Base-by-base conservation (phyloP, 768 basidiomycete species). In the Boletus insuetus region DNA sequence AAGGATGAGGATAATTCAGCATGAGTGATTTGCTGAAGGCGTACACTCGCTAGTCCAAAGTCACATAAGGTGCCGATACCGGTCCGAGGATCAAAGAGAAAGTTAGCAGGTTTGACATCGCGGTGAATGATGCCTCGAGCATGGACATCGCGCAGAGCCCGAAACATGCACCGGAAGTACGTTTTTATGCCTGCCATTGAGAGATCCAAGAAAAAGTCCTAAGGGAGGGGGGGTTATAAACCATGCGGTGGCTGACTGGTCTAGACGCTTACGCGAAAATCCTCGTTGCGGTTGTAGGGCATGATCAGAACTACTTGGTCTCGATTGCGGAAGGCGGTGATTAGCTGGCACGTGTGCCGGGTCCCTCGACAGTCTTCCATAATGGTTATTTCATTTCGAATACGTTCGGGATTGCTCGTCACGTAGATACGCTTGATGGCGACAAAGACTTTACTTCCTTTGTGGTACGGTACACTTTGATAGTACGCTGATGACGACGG, bases 21-120 rank as follows among this genome's bases (percentile, higher is more conserved):
- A 38, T 51, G 16, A 45, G 29, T 35, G 6, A 22, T 38, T 35
- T 34, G 31, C 32, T 20, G 39, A 38, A 54, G 12, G 74, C 89
- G 63, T 71, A 95, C 94, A 64, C 92, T 93, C 10, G 97, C 97
- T 4, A 99, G 80, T 19, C 97, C 97, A 67, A 98, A 97, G 71
- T 98, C 97, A 61, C 92, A 93, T 9, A 99, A 74, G 1, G 89
- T 89, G 22, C 97, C 97, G 13, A 85, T 77, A 11, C 89, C 88
- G 8, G 86, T 88, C 37, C 79, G 82, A 37, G 91, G 87, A 69
- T 98, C 92, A 69, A 88, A 98, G 35, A 98, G 79, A 69, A 98
- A 98, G 70, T 98, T 98, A 56, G 95, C 96, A 20, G 96, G 95
- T 68, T 98, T 98, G 63, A 98, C 91, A 71, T 98, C 96, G 43